Evolutionary conservation across 2,329 filamentous ascomycete genomes (phyloP), one percentile per base, ranked within the genome.

Genomic region (Cladosporium sp.): DNA sequence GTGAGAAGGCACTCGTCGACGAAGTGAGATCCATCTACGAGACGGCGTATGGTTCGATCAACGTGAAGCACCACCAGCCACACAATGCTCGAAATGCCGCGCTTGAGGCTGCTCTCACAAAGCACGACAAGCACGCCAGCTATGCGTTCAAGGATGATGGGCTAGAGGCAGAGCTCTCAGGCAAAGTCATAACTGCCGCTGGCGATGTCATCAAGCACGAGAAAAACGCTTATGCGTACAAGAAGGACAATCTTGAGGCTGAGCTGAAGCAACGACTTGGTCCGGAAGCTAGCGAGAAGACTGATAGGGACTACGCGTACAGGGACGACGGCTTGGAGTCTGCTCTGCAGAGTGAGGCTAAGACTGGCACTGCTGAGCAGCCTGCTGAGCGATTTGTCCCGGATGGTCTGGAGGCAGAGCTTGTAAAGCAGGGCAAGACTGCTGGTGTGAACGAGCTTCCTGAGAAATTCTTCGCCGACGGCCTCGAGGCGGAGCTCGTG

Each of bases 1-100:
- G 68, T 13, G 76, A 79, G 57, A 72, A 72, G 57, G 70, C 70
- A 6, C 71, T 82, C 16, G 72, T 78, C 18, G 69, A 71, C 8
- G 76, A 81, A 66, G 72, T 82, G 23, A 73, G 75, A 43, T 72
- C 71, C 23, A 80, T 82, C 57, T 81, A 82, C 67, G 79, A 82
- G 69, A 73, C 77, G 43, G 65, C 68, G 11, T 82, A 81, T 66
- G 80, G 79, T 23, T 74, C 69, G 6, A 80, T 81, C 57, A 36
- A 65, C 21, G 14, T 34, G 18, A 53, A 69, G 25, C 74, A 76
- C 64, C 68, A 67, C 43, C 74, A 76, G 48, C 59, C 59, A 16
- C n/a, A 11, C 26, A 26, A 58, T 34, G 16, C 57, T 28, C 51
- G 51, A 21, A 28, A 43, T 18, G 14, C 23, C 3, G 26, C 53